phyloP scores from a whole-genome alignment of 495 filamentous ascomycete species.

The Geopyxis carbonaria region DNA sequence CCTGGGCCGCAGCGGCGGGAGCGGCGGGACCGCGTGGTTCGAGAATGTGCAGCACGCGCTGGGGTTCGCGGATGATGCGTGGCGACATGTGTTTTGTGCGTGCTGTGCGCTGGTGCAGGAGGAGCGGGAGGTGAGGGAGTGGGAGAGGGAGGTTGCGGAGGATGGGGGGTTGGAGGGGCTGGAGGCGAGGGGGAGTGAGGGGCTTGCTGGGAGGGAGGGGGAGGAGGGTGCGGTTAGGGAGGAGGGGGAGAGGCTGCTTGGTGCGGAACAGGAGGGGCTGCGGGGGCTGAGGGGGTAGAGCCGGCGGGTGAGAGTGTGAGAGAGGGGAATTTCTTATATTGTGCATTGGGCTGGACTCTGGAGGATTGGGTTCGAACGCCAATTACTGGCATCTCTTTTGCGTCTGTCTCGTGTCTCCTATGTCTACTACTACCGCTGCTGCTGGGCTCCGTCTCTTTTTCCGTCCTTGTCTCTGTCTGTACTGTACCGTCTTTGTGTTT shows the following conservation, averaged over 20 bases:
- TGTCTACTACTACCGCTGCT: no score
- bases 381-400: no score
- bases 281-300: slow-evolving; percentile 5
- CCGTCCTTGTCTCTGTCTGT: no score
- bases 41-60: slow-evolving; percentile 18
- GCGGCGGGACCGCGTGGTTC: slow-evolving; percentile 11
- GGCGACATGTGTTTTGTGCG: slow-evolving; percentile 20
- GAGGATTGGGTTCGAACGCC: no score
- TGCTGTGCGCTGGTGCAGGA: slow-evolving; percentile 22
- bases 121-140: slow-evolving; percentile 21
- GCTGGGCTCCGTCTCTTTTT: no score
- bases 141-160: slow-evolving; percentile 17
- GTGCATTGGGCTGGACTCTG: no score
- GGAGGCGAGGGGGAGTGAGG: slow-evolving; percentile 12
- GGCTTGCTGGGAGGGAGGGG: slow-evolving; percentile 10
- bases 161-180: slow-evolving; percentile 14
- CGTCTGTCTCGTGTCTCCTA: no score
- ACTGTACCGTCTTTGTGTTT: no score
- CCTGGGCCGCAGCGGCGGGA: slow-evolving; percentile 6
- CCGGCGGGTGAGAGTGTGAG: no score
- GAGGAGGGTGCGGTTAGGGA: slow-evolving; percentile 12
- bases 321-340: no score
- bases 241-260: slow-evolving; percentile 19
- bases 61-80: slow-evolving; percentile 20
- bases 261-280: slow-evolving; percentile 8